A percentile compares a stretch with the other conserved stretches of the same genome.
phyloP scores from a whole-genome alignment of 1,139 yeast genomes.

The Tardiomyces blankii region DNA sequence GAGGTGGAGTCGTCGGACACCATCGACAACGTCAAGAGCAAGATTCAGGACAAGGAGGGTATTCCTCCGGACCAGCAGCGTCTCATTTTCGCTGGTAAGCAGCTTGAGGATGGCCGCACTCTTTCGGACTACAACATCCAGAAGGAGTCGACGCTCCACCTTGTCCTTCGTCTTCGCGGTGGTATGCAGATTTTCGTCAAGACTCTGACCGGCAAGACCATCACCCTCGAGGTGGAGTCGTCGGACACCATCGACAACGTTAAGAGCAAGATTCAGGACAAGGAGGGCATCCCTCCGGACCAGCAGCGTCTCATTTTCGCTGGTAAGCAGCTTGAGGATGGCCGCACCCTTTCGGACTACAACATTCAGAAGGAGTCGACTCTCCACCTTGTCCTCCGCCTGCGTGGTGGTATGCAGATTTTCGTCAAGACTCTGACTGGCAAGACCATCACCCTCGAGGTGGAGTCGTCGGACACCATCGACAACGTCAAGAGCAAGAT shows the following conservation, averaged over 20 bases:
- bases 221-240: constrained; percentile 78
- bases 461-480: constrained; percentile 76
- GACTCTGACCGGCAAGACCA: constrained; percentile 72
- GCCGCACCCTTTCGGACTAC: constrained; percentile 98
- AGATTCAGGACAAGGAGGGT: constrained; percentile 81
- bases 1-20: constrained; percentile 88
- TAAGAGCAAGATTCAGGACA: constrained; percentile 74
- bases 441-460: constrained; percentile 77
- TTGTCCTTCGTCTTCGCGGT: constrained; percentile 65
- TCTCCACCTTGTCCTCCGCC: constrained; percentile 70
- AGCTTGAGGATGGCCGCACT: constrained; percentile 76
- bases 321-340: constrained; percentile 99
- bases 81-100: constrained; percentile 80
- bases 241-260: constrained; percentile 81
- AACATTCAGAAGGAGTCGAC: constrained; percentile 99
- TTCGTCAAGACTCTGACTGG: constrained; percentile 73
- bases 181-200: constrained; percentile 69
- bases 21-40: constrained; percentile 72
- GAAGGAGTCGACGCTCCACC: constrained; percentile 63
- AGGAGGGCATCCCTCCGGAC: constrained; percentile 91
- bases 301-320: constrained; percentile 99
- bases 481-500: constrained; percentile 78
- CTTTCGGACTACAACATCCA: constrained; percentile 71
- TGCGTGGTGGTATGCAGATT: constrained; percentile 61
- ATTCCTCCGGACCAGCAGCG: constrained; percentile 84